These are phyloP conservation scores for Pseudoneurospora amorphoporcata DNA, from an alignment of 495 filamentous ascomycete genomes.

Conservation along the genomic window DNA sequence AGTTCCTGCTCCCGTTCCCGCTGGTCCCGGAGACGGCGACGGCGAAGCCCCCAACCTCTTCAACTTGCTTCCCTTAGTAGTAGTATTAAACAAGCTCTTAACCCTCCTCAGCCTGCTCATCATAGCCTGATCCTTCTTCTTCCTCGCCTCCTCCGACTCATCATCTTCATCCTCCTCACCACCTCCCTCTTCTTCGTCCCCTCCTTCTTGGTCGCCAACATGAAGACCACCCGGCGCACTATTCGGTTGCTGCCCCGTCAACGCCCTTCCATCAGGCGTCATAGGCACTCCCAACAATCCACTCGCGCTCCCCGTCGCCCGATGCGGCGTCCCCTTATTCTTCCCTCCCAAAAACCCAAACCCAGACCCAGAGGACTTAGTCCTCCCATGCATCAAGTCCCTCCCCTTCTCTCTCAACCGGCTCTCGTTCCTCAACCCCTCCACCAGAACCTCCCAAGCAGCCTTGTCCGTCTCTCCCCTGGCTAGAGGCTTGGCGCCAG, in stretches of 20 bases:
- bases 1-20: not conserved
- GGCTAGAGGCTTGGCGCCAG: constrained; percentile 18
- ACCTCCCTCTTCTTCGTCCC: not conserved
- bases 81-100: constrained; percentile 44
- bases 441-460: constrained; percentile 36
- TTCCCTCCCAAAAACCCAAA: not conserved
- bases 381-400: constrained; percentile 10
- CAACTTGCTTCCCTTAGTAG: constrained; percentile 37
- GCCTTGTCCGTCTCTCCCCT: constrained; percentile 21
- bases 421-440: constrained; percentile 34
- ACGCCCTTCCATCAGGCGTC: constrained; percentile 5
- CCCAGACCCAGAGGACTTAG: constrained; percentile 9
- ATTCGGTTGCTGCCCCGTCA: not conserved
- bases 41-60: constrained; percentile 22
- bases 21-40: constrained; percentile 7
- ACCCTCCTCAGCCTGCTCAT: constrained; percentile 44
- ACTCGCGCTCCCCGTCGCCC: not conserved
- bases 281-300: not conserved
- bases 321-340: constrained; percentile 1
- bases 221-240: not conserved
- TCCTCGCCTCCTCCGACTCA: constrained; percentile 31
- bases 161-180: constrained; percentile 19
- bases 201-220: not conserved
- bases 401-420: constrained; percentile 23
- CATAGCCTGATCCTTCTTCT: constrained; percentile 44